Percentiles rank a stretch among this genome's conserved stretches.
Evolutionary conservation across 2,329 filamentous ascomycete genomes (phyloP).

Genomic region (Lasiodiplodia hormozganensis): DNA sequence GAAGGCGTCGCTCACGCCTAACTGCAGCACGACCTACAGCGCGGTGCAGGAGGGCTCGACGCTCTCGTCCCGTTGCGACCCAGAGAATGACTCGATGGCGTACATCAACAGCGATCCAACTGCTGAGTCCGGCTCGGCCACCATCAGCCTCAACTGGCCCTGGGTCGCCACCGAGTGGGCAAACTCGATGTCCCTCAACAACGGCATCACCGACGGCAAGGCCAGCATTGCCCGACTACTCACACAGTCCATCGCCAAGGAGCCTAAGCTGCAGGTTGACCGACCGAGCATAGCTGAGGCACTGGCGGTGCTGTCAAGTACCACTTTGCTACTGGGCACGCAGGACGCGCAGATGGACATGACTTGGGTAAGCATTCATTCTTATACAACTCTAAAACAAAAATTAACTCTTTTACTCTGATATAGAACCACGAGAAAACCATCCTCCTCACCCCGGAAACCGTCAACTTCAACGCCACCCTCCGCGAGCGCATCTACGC

Average conservation of each 20-base stretch:
- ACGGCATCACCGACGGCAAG: constrained; percentile 51
- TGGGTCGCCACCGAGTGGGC: constrained; percentile 53
- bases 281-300: constrained; percentile 77
- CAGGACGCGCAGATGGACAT: constrained; percentile 67
- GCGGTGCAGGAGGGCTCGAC: constrained; percentile 60
- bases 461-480: constrained; percentile 68
- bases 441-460: constrained; percentile 46
- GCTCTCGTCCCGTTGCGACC: constrained; percentile 68
- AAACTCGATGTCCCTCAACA: constrained; percentile 51
- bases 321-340: constrained; percentile 68
- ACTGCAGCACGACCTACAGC: constrained; percentile 68
- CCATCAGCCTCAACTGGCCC: constrained; percentile 49
- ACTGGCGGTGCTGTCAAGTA: constrained; percentile 72
- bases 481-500: constrained; percentile 73
- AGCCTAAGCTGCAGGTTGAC: constrained; percentile 53
- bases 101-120: constrained; percentile 62
- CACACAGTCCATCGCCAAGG: constrained; percentile 51
- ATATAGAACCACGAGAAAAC: constrained; percentile 4
- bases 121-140: constrained; percentile 61
- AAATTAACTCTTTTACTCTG: not conserved
- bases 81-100: constrained; percentile 59
- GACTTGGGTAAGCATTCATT: constrained; percentile 43
- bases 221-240: constrained; percentile 54
- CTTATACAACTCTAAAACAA: not conserved
- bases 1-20: constrained; percentile 66